Percentiles rank a stretch among this genome's conserved stretches.
Evolutionary conservation across 805 yeast genomes (phyloP).

Genomic region (Candida morakotiae): DNA sequence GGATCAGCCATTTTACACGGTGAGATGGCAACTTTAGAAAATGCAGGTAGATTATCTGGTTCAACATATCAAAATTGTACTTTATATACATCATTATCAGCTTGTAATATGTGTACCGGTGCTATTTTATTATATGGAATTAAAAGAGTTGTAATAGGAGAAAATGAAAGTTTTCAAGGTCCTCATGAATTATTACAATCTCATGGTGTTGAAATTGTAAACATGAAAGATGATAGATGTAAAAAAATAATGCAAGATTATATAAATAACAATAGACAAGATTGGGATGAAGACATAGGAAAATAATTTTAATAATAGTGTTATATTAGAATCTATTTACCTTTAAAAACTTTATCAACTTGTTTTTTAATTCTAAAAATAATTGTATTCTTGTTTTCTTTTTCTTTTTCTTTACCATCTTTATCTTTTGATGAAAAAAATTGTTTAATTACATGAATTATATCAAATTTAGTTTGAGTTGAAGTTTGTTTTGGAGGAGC

Average conservation of each 20-base stretch:
- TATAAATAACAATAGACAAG: constrained; percentile 71
- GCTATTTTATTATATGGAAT: constrained; percentile 87
- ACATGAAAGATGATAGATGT: constrained; percentile 57
- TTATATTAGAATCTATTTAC: too few relatives aligned
- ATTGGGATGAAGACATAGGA: constrained; percentile 83
- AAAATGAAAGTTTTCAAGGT: constrained; percentile 76
- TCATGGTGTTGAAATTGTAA: constrained; percentile 71
- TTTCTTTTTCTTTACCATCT: too few relatives aligned
- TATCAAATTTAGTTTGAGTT: too few relatives aligned
- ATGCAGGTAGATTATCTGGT: constrained; percentile 86
- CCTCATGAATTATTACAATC: constrained; percentile 70
- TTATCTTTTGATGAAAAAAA: too few relatives aligned
- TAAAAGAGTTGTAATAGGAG: constrained; percentile 84
- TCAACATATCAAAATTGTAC: constrained; percentile 78
- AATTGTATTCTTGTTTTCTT: not conserved
- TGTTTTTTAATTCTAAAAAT: not conserved
- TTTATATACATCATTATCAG: constrained; percentile 87
- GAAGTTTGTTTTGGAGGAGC: too few relatives aligned
- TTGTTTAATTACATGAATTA: too few relatives aligned
- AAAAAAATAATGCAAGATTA: constrained; percentile 72
- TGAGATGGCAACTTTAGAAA: constrained; percentile 83
- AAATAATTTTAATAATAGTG: constrained; percentile 5
- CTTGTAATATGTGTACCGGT: constrained; percentile 95
- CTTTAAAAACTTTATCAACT: not conserved
- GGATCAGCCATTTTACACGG: constrained; percentile 85